These are phyloP conservation scores for Cupressus sempervirens DNA, from an alignment of 75 land plant genomes.

Conservation along the genomic window DNA sequence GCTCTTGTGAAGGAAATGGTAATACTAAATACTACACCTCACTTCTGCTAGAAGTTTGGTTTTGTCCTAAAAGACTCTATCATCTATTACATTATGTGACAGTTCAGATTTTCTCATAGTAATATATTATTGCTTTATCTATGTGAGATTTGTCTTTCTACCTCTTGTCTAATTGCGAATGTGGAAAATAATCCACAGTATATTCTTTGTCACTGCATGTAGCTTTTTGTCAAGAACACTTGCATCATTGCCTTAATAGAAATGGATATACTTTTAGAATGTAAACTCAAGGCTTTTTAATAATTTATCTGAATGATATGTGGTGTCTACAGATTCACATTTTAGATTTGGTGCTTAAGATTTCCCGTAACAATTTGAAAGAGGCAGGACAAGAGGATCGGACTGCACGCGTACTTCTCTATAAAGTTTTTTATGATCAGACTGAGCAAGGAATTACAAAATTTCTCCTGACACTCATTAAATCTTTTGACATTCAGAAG, in stretches of 20 bases:
- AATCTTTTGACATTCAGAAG: slow-evolving; percentile 65
- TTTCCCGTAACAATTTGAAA: slow-evolving; percentile 20
- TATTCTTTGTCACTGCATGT: neutral
- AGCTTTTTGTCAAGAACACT: neutral
- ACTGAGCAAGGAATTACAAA: slow-evolving; percentile 83
- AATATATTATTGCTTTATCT: neutral
- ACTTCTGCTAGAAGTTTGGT: neutral
- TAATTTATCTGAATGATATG: neutral
- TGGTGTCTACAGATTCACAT: slow-evolving; percentile 67
- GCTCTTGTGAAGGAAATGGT: slow-evolving; percentile 87
- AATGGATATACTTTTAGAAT: neutral
- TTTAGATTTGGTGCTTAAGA: slow-evolving; percentile 80
- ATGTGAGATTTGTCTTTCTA: neutral
- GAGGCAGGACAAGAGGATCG: slow-evolving; percentile 63
- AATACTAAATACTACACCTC: neutral
- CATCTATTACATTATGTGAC: neutral
- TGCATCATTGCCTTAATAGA: neutral
- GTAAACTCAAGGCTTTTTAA: neutral
- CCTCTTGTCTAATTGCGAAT: neutral
- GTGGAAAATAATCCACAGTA: neutral
- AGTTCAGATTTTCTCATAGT: neutral
- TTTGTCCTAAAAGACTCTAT: neutral
- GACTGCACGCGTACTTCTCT: slow-evolving; percentile 71
- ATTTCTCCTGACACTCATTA: slow-evolving; percentile 56
- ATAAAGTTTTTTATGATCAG: slow-evolving; percentile 95